Evolutionary conservation across 2,329 filamentous ascomycete species (phyloP), one percentile per base, ranked within the genome.

Genomic region (Penicillium janthinellum): DNA sequence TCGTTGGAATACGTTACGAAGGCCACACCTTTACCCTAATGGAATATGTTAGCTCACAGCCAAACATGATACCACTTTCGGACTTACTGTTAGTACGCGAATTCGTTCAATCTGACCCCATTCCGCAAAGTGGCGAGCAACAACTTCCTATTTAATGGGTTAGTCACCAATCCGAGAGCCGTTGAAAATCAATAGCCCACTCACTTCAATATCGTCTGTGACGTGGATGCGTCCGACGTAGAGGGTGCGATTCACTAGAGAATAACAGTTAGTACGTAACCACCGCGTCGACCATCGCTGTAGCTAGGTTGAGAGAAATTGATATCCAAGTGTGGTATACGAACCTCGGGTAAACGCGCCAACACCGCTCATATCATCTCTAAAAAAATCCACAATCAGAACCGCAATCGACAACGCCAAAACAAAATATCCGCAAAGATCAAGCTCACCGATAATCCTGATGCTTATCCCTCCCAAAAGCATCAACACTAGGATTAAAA

Each of bases 1-100:
- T 96, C 91, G 73, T 96, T 96, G 25, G 86, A 85, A 73, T 98
- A 98, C 10, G 96, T 99, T 57, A 99, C 88, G 75, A 99, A 99
- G 0, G 89, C 96, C 20, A 99, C 95, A 56, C 95, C 96, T 42
- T 94, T 82, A 0, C 87, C 88, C 51, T 53, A n/a, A 20, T 17
- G 20, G 7, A 31, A 11, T 41, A 34, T 1, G 25, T 53, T 34
- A 53, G 38, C 37, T 25, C 3, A n/a, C 1, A 3, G n/a, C 20
- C 48, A 25, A 6, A 28, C 1, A 28, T 5, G 7, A 28, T 22
- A 5, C 2, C 14, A 6, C 2, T 14, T 20, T 35, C 20, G 10
- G 10, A 28, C 51, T 35, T 44, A 53, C 51, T 58, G 96, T 97
- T 14, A 99, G 81, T 2, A 98, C 94, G 31, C 95, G 88, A 49